These are phyloP conservation scores for Pleurotus salmoneostramineus DNA, from an alignment of 768 basidiomycete species.

Conservation along the genomic window DNA sequence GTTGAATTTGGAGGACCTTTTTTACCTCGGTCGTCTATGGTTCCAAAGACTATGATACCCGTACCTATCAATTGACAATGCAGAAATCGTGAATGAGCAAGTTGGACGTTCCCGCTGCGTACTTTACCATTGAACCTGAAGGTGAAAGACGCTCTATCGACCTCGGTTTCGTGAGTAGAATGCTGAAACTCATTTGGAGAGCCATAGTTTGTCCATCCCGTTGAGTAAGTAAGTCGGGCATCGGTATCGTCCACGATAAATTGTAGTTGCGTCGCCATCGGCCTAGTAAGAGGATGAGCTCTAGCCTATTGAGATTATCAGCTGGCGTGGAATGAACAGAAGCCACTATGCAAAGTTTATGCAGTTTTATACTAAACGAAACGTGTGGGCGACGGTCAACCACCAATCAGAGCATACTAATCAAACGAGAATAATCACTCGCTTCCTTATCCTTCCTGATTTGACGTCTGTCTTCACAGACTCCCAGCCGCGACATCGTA, in stretches of 20 bases:
- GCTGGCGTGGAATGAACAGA: too few species aligned
- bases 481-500: too few species aligned
- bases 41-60: background rate
- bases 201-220: background rate
- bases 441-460: too few species aligned
- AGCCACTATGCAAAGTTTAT: too few species aligned
- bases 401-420: too few species aligned
- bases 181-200: background rate
- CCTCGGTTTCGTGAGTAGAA: background rate
- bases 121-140: background rate
- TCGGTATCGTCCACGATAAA: background rate
- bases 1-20: background rate
- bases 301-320: too few species aligned
- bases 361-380: too few species aligned
- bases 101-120: background rate
- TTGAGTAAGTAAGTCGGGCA: background rate
- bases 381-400: too few species aligned
- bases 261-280: too few species aligned
- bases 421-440: too few species aligned
- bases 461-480: too few species aligned
- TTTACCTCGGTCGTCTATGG: background rate
- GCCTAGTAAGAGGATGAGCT: too few species aligned
- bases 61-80: background rate
- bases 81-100: background rate
- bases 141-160: background rate